A percentile compares a stretch with the other conserved stretches of the same genome.
phyloP scores from a whole-genome alignment of 1,284 basidiomycete genomes.

The Mycosarcoma maydis region DNA sequence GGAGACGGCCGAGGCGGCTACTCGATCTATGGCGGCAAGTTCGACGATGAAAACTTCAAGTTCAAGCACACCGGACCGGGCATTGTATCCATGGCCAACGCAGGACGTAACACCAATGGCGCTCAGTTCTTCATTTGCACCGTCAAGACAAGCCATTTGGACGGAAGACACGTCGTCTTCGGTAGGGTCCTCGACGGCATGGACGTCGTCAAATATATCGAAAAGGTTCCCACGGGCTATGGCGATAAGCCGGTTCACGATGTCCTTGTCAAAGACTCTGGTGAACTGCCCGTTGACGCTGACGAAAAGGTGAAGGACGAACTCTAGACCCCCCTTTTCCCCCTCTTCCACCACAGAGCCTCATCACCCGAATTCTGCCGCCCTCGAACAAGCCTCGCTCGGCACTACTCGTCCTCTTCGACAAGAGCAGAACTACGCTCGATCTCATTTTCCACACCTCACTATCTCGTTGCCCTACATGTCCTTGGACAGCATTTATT shows the following conservation, averaged over 20 bases:
- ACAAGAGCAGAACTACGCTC: background rate
- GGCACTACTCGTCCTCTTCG: too few species aligned
- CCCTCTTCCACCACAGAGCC: too few species aligned
- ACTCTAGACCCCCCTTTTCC: conserved; percentile 47
- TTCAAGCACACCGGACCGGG: conserved; percentile 61
- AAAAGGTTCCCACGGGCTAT: conserved; percentile 55
- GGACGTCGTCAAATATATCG: conserved; percentile 62
- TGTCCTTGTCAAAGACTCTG: conserved; percentile 57
- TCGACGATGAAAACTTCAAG: conserved; percentile 61
- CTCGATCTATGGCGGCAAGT: conserved; percentile 61
- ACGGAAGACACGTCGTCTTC: conserved; percentile 62
- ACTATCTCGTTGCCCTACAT: background rate
- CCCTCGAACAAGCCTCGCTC: too few species aligned
- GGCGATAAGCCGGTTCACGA: conserved; percentile 56
- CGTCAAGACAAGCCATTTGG: conserved; percentile 61
- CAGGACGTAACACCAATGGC: conserved; percentile 69
- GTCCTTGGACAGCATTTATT: conserved; percentile 19
- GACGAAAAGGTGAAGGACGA: conserved; percentile 58
- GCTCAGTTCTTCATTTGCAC: conserved; percentile 67
- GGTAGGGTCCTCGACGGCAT: conserved; percentile 60
- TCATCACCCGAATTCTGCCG: too few species aligned
- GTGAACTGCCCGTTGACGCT: conserved; percentile 46
- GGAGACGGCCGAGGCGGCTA: conserved; percentile 65
- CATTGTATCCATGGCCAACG: conserved; percentile 58
- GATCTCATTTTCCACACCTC: background rate